Conservation (phyloP, 352 stramenopile genomes). For the Pythium folliculosum region DNA sequence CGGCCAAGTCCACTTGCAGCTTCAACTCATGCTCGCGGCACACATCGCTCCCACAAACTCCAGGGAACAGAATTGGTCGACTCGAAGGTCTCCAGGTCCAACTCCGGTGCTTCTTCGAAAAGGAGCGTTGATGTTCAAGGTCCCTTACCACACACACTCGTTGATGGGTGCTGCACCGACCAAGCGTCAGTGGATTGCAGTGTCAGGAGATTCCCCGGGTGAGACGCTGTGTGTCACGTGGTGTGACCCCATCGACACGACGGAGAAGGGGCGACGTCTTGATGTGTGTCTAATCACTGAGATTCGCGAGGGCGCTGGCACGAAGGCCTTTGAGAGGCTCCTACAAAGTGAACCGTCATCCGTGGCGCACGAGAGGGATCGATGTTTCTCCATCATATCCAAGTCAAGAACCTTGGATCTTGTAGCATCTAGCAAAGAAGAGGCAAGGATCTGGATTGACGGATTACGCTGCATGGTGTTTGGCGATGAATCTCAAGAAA, state of each 20-base stretch:
- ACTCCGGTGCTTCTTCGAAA: slow-evolving; percentile 51
- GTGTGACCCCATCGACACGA: slow-evolving; percentile 58
- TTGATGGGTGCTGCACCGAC: slow-evolving; percentile 35
- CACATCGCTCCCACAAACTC: not conserved
- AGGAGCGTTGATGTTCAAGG: slow-evolving; percentile 75
- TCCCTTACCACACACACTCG: slow-evolving; percentile 67
- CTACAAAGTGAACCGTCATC: slow-evolving; percentile 40
- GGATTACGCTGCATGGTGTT: slow-evolving; percentile 51
- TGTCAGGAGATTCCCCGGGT: slow-evolving; percentile 26
- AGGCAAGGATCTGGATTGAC: slow-evolving; percentile 61
- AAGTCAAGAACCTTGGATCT: slow-evolving; percentile 68
- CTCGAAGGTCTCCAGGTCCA: not conserved
- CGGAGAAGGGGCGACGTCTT: slow-evolving; percentile 43
- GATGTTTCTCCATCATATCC: slow-evolving; percentile 75
- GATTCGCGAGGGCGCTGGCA: slow-evolving; percentile 55
- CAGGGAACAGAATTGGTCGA: not conserved
- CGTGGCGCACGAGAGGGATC: slow-evolving; percentile 45
- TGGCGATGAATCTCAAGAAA: slow-evolving; percentile 8
- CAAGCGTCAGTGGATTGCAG: slow-evolving; percentile 67
- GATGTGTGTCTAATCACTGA: slow-evolving; percentile 56
- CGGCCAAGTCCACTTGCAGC: slow-evolving; percentile 68
- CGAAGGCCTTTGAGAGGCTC: slow-evolving; percentile 61
- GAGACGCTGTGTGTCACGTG: slow-evolving; percentile 60
- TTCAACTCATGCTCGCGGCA: slow-evolving; percentile 57
- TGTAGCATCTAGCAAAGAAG: slow-evolving; percentile 78